These are phyloP conservation scores for Claviceps spartinae DNA, from an alignment of 2,329 filamentous ascomycete species.

Conservation along the genomic window DNA sequence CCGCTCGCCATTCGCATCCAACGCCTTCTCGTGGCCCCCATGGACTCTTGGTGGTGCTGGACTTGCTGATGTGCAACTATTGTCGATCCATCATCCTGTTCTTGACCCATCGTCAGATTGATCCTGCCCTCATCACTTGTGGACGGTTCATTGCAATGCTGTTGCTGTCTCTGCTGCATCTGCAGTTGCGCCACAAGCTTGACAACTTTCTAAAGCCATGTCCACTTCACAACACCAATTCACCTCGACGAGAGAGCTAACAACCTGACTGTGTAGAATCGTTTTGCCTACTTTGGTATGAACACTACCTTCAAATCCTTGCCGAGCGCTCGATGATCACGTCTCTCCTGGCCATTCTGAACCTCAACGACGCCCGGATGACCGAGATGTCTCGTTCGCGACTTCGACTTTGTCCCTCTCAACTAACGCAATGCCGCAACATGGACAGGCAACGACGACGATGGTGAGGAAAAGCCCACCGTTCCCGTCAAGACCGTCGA, in stretches of 20 bases:
- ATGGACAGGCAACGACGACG: constrained; percentile 42
- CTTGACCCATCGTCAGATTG: not conserved
- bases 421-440: constrained; percentile 6
- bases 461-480: constrained; percentile 56
- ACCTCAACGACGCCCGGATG: not conserved
- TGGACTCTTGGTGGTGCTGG: not conserved
- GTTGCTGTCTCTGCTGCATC: too few species aligned
- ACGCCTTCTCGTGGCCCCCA: not conserved
- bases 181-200: not conserved
- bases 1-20: not conserved
- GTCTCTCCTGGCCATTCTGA: not conserved
- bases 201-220: not conserved
- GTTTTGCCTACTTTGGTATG: constrained; percentile 96
- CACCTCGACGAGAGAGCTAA: not conserved
- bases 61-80: not conserved
- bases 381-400: not conserved
- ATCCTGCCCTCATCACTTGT: not conserved
- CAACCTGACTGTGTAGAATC: constrained; percentile 50
- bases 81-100: not conserved
- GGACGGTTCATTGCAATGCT: not conserved
- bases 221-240: not conserved
- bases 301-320: constrained; percentile 14
- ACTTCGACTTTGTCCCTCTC: not conserved
- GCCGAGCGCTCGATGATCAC: constrained; percentile 6
- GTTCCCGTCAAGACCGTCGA: constrained; percentile 82